These are phyloP conservation scores for Bothriochloa decipiens DNA, from an alignment of 176 grass and related monocot genomes.

Conservation along the genomic window DNA sequence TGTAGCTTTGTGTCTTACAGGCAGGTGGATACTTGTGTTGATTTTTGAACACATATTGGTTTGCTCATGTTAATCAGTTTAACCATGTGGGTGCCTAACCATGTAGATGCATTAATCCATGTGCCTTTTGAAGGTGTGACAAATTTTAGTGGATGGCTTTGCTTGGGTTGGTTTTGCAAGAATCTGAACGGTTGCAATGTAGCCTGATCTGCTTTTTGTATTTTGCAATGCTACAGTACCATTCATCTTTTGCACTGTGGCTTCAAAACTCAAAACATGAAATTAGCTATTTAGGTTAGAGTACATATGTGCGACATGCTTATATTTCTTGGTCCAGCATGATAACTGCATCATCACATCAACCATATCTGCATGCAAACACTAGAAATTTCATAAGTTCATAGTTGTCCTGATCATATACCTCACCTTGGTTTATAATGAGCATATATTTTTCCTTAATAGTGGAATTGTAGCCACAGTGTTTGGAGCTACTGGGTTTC, in stretches of 20 bases:
- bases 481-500: conserved; percentile 98
- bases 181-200: not conserved
- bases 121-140: not conserved
- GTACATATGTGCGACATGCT: not conserved
- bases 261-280: not conserved
- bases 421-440: conserved; percentile 3
- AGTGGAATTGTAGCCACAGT: conserved; percentile 97
- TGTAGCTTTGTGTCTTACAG: not conserved
- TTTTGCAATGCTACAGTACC: not conserved
- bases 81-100: not conserved
- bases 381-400: not conserved
- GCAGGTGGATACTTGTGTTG: not conserved
- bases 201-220: not conserved
- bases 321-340: not conserved
- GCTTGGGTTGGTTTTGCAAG: not conserved
- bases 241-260: not conserved
- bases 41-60: not conserved
- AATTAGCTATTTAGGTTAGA: conserved; percentile 1
- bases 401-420: conserved; percentile 12
- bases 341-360: not conserved
- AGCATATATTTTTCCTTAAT: not conserved
- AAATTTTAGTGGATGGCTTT: not conserved
- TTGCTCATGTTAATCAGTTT: not conserved
- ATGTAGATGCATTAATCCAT: not conserved
- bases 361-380: not conserved